Conservation (phyloP, 1,284 basidiomycete species). For the Sanghuangporus sanghuang region DNA sequence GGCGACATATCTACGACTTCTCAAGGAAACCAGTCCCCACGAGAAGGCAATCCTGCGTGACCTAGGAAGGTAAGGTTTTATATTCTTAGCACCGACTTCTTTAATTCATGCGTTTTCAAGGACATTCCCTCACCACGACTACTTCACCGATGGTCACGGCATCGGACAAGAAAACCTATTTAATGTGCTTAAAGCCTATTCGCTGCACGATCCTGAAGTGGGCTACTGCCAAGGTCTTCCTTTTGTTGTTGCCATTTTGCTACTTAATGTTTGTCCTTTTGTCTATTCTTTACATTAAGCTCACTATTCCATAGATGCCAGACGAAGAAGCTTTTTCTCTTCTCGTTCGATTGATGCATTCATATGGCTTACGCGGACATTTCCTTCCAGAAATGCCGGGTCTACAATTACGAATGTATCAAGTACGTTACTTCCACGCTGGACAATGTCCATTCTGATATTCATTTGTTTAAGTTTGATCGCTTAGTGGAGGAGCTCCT, state of each 20-base stretch:
- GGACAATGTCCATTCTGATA: background rate
- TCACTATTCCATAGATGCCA: constrained; percentile 71
- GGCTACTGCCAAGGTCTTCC: constrained; percentile 97
- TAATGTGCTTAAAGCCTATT: constrained; percentile 97
- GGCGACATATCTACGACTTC: constrained; percentile 73
- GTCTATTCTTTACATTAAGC: constrained; percentile 9
- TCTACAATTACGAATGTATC: constrained; percentile 79
- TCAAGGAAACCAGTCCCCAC: constrained; percentile 83
- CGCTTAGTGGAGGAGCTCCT: constrained; percentile 89
- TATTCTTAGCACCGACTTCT: constrained; percentile 8
- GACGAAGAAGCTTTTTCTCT: constrained; percentile 98
- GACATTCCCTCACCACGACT: constrained; percentile 97
- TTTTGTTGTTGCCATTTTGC: constrained; percentile 90
- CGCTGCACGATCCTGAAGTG: constrained; percentile 87
- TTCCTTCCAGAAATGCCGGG: constrained; percentile 99
- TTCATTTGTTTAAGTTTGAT: constrained; percentile 66
- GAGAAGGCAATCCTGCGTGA: constrained; percentile 95
- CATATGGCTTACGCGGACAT: constrained; percentile 93
- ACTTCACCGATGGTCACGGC: constrained; percentile 88
- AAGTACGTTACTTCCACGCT: constrained; percentile 6
- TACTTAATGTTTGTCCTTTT: constrained; percentile 71
- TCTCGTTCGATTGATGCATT: constrained; percentile 95
- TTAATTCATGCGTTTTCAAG: constrained; percentile 30
- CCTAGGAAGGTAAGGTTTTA: constrained; percentile 58
- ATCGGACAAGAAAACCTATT: constrained; percentile 95